Conservation (phyloP, 306 rosid species). For the Clitoria ternatea region DNA sequence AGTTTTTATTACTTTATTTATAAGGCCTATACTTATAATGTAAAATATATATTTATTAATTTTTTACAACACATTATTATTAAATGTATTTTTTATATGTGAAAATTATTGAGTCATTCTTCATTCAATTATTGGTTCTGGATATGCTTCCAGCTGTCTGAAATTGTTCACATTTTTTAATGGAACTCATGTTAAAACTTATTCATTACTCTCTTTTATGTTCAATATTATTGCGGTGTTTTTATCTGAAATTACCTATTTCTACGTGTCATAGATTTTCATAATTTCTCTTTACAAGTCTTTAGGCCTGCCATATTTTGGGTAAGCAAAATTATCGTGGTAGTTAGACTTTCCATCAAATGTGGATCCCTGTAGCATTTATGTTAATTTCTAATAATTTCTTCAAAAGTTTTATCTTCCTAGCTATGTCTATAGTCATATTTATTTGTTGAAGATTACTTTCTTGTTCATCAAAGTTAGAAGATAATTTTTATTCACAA, state of each 20-base stretch:
- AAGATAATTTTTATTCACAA: background rate
- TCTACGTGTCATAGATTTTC: background rate
- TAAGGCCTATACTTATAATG: too few species aligned
- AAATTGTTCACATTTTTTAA: slow-evolving; percentile 7
- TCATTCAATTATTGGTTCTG: slow-evolving; percentile 12
- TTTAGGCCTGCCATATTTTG: background rate
- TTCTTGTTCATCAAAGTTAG: slow-evolving; percentile 9
- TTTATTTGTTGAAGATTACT: background rate
- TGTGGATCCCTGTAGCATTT: slow-evolving; percentile 1
- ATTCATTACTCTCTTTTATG: background rate
- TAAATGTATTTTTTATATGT: background rate
- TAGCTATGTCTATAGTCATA: background rate
- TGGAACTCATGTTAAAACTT: background rate
- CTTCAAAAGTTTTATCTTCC: background rate
- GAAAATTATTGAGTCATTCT: slow-evolving; percentile 20
- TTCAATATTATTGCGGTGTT: background rate
- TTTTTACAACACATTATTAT: too few species aligned
- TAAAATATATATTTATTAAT: too few species aligned
- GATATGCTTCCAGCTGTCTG: background rate
- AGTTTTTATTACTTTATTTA: too few species aligned
- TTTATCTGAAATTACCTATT: background rate
- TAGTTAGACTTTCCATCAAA: slow-evolving; percentile 4
- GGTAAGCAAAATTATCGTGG: slow-evolving; percentile 1
- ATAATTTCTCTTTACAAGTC: background rate
- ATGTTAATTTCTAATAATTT: slow-evolving; percentile 8